Base-by-base conservation (phyloP, 371 early-diverging fungal genomes). In the Lichtheimia corymbifera region DNA sequence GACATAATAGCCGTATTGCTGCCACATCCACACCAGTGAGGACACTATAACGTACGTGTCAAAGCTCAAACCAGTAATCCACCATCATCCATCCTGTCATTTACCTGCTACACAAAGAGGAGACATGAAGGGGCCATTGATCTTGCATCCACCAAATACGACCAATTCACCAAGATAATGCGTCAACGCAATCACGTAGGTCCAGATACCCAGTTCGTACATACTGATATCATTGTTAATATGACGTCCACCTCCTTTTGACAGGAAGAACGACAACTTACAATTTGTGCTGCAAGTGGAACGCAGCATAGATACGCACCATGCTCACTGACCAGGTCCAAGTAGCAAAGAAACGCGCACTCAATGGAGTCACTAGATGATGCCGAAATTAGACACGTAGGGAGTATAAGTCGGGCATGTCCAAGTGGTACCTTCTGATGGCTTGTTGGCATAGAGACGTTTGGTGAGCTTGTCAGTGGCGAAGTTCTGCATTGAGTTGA, bases 301-400 rank as follows among this genome's bases (percentile, higher is more conserved):
- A 92, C 13, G 92, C 91, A 45, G 84, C 82, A 70, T 90, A 90
- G 58, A 91, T 74, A 55, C 94, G 88, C 50, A 94, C 77, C 59
- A 89, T 81, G 44, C 85, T 87, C 7, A 87, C 85, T 45, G 87
- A 79, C 71, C 89, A 74, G 12, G 93, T 92, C 93, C 93, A 94
- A 25, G 85, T 80, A 9, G 90, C 93, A 82, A 92, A 91, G 60
- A 91, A 74, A 18, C 93, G 86, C 17, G 87, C 77, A 43, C 87
- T 80, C 59, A 93, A 72, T 27, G 83, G 75, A 5, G 91, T 89
- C 2, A 89, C 92, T 91, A 66, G n/a, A 35, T 18, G 24, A 27
- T 5, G 13, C 15, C 17, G 27, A 15, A 22, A 24, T 40, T 12
- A 53, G 6, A 6, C 40, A 35, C 30, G 5, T 28, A 18, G 3